Evolutionary conservation across 129 eudicot species (phyloP).

Genomic region (Silybum marianum): DNA sequence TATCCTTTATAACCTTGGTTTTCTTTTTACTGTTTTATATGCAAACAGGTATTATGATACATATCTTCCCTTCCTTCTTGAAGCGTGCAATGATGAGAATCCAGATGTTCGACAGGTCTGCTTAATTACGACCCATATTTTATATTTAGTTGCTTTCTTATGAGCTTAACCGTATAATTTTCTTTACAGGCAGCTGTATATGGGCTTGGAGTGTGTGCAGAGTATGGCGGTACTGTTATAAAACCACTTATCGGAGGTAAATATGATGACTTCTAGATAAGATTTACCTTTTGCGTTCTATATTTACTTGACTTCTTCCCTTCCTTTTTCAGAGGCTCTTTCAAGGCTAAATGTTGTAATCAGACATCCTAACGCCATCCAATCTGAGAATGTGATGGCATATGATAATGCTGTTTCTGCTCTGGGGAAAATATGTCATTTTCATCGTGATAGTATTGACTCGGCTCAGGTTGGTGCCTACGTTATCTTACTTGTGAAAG

Average conservation of each 20-base stretch:
- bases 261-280: slow-evolving; percentile 2
- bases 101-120: slow-evolving; percentile 97
- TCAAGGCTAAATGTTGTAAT: slow-evolving; percentile 94
- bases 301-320: slow-evolving; percentile 5
- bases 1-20: neutral
- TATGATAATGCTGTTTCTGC: slow-evolving; percentile 99
- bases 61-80: slow-evolving; percentile 91
- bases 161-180: slow-evolving; percentile 10
- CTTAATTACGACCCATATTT: neutral
- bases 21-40: slow-evolving; percentile 1
- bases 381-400: slow-evolving; percentile 88
- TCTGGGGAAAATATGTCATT: slow-evolving; percentile 91
- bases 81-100: slow-evolving; percentile 95
- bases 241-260: slow-evolving; percentile 95
- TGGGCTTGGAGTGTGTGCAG: slow-evolving; percentile 99
- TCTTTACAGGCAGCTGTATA: slow-evolving; percentile 91
- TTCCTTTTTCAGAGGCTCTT: slow-evolving; percentile 77
- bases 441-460: slow-evolving; percentile 94
- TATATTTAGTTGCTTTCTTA: neutral
- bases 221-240: slow-evolving; percentile 87
- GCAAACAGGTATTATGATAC: slow-evolving; percentile 85
- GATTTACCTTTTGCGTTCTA: neutral
- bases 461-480: slow-evolving; percentile 67
- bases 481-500: neutral
- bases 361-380: slow-evolving; percentile 73